phyloP scores from a whole-genome alignment of 129 eudicot genomes.

The Saposhnikovia divaricata region DNA sequence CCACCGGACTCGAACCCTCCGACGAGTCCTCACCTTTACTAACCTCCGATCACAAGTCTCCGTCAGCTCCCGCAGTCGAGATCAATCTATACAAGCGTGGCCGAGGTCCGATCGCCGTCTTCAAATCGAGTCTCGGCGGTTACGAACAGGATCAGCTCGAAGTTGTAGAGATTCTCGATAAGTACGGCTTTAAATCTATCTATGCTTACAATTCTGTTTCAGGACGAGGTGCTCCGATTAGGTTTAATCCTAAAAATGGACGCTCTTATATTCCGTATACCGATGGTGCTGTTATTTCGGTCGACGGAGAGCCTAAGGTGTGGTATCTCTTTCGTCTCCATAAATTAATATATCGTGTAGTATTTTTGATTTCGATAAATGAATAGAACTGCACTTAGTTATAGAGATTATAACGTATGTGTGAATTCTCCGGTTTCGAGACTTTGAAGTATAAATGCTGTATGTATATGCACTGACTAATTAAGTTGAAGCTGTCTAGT shows the following conservation, averaged over 20 bases:
- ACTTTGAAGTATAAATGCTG: too few species aligned
- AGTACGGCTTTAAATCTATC: constrained; percentile 55
- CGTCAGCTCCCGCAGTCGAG: constrained; percentile 63
- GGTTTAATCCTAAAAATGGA: constrained; percentile 65
- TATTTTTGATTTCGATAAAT: not conserved
- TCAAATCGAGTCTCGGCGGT: constrained; percentile 61
- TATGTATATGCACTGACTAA: too few species aligned
- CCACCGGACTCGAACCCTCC: constrained; percentile 1
- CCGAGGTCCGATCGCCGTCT: constrained; percentile 59
- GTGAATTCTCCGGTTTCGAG: too few species aligned
- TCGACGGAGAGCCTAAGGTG: constrained; percentile 86
- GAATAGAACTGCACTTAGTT: not conserved
- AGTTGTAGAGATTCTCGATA: constrained; percentile 55
- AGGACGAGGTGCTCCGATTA: constrained; percentile 73
- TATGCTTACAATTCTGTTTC: constrained; percentile 59
- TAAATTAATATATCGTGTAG: not conserved
- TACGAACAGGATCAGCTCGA: constrained; percentile 93
- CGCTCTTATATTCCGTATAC: constrained; percentile 56
- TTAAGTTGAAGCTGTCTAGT: not conserved
- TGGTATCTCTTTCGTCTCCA: not conserved
- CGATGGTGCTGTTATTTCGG: constrained; percentile 44
- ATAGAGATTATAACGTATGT: not conserved
- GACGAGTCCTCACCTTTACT: constrained; percentile 37
- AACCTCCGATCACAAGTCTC: constrained; percentile 14
- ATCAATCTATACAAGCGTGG: constrained; percentile 51